Evolutionary conservation across 2,329 filamentous ascomycete species (phyloP).

Genomic region (Nigrograna mackinnonii): DNA sequence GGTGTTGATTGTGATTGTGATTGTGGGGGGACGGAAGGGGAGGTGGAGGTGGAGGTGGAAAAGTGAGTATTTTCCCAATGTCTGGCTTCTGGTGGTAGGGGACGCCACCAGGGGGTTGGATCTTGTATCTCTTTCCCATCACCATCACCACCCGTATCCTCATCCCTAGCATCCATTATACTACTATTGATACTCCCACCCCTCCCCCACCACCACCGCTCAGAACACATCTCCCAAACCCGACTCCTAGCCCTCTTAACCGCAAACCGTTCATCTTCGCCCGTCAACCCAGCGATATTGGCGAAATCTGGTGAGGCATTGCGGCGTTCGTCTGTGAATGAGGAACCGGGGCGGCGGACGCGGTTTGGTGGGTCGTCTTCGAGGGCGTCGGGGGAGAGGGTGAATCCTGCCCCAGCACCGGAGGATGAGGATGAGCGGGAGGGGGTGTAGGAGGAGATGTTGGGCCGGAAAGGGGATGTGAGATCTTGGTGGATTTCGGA

Average conservation of each 20-base stretch:
- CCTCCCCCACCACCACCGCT: slow-evolving; percentile 68
- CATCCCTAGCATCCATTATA: slow-evolving; percentile 56
- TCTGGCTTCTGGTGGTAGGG: slow-evolving; percentile 64
- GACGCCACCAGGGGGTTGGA: slow-evolving; percentile 65
- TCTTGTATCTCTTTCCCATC: slow-evolving; percentile 43
- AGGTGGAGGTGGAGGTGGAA: background rate
- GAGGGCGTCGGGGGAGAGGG: slow-evolving; percentile 48
- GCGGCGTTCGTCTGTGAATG: slow-evolving; percentile 31
- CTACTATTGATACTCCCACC: slow-evolving; percentile 31
- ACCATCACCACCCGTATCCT: slow-evolving; percentile 58
- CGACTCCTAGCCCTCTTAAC: slow-evolving; percentile 76
- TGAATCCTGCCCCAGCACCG: slow-evolving; percentile 39
- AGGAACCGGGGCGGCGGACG: slow-evolving; percentile 25
- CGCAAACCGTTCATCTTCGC: slow-evolving; percentile 80
- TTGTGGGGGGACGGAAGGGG: slow-evolving; percentile 9
- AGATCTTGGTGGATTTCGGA: slow-evolving; percentile 79
- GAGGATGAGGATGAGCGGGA: slow-evolving; percentile 14
- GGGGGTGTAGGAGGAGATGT: slow-evolving; percentile 67
- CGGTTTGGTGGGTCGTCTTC: slow-evolving; percentile 55
- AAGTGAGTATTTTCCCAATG: slow-evolving; percentile 63
- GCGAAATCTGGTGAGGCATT: slow-evolving; percentile 61
- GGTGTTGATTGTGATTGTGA: slow-evolving; percentile 7
- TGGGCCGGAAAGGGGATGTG: slow-evolving; percentile 76
- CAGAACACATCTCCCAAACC: slow-evolving; percentile 82
- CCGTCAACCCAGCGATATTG: slow-evolving; percentile 70